Evolutionary conservation across 1,139 yeast species (phyloP).

Genomic region (Geotrichum klebahnii): DNA sequence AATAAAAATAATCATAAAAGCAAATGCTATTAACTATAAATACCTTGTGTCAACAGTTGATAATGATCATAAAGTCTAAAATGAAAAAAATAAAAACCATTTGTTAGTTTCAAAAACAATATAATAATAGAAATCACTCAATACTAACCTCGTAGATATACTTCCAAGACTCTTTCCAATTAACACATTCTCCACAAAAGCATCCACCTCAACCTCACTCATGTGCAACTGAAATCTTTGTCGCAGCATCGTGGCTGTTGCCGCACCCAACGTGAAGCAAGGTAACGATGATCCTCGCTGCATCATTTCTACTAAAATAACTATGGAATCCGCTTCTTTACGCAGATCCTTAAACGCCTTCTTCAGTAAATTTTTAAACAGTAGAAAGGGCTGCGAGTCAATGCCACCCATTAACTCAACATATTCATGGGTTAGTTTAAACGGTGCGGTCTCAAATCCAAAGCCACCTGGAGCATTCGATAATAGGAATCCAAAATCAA

Average conservation of each 20-base stretch:
- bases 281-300: constrained; percentile 85
- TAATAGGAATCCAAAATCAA: constrained; percentile 88
- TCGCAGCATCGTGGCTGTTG: constrained; percentile 69
- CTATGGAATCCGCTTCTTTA: constrained; percentile 63
- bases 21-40: constrained; percentile 67
- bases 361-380: constrained; percentile 60
- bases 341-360: constrained; percentile 70
- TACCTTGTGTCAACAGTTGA: constrained; percentile 91
- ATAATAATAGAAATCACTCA: too few relatives aligned
- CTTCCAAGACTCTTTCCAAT: constrained; percentile 84
- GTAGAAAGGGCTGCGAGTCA: constrained; percentile 53
- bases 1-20: too few relatives aligned
- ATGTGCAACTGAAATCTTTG: constrained; percentile 79
- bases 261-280: constrained; percentile 82
- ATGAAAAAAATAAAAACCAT: too few relatives aligned
- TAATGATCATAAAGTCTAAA: constrained; percentile 92
- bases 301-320: constrained; percentile 86
- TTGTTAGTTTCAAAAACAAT: too few relatives aligned
- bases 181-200: constrained; percentile 67
- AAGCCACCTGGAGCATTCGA: constrained; percentile 95
- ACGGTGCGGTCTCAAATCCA: constrained; percentile 96
- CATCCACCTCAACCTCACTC: constrained; percentile 66
- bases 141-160: constrained; percentile 80
- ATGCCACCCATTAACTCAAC: constrained; percentile 80
- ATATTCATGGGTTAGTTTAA: constrained; percentile 83